These are phyloP conservation scores for Ustilago cynodontis DNA, from an alignment of 1,284 basidiomycete species.

Conservation along the genomic window DNA sequence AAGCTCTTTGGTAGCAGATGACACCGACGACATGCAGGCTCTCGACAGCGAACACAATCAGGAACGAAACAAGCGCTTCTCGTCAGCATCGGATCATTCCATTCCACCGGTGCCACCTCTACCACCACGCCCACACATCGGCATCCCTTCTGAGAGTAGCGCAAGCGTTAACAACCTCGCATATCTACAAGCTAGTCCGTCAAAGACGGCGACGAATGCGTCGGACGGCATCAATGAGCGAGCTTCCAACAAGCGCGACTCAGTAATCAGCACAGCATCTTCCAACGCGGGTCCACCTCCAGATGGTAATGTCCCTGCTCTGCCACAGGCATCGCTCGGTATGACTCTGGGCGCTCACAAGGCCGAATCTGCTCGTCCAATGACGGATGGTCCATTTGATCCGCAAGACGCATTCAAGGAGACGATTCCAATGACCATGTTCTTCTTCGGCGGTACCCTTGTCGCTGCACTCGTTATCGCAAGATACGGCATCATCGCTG, in stretches of 20 bases:
- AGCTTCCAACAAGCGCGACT: conserved; percentile 6
- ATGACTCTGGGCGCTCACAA: conserved; percentile 28
- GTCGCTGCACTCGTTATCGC: conserved; percentile 41
- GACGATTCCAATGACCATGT: conserved; percentile 51
- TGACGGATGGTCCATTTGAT: background rate
- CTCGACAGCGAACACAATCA: conserved; percentile 5
- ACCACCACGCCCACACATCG: conserved; percentile 12
- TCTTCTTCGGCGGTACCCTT: conserved; percentile 52
- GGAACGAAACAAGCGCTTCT: conserved; percentile 35
- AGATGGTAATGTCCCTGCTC: conserved; percentile 16
- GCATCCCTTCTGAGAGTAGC: background rate
- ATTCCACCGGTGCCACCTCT: conserved; percentile 45
- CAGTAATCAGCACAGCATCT: conserved; percentile 18
- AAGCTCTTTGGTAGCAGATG: conserved; percentile 3
- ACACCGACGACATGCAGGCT: conserved; percentile 9
- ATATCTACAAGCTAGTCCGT: conserved; percentile 17
- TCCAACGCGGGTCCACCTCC: conserved; percentile 9
- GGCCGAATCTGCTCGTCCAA: conserved; percentile 6
- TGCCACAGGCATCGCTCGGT: conserved; percentile 23
- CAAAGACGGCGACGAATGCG: background rate
- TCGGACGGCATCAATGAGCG: background rate
- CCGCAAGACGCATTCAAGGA: conserved; percentile 38
- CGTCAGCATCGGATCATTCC: conserved; percentile 25
- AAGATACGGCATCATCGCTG: conserved; percentile 34
- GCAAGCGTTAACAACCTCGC: conserved; percentile 1